A percentile compares a stretch with the other conserved stretches of the same genome.
Evolutionary conservation across 1,139 yeast genomes (phyloP).

Genomic region (Blastobotrys ciferrii): DNA sequence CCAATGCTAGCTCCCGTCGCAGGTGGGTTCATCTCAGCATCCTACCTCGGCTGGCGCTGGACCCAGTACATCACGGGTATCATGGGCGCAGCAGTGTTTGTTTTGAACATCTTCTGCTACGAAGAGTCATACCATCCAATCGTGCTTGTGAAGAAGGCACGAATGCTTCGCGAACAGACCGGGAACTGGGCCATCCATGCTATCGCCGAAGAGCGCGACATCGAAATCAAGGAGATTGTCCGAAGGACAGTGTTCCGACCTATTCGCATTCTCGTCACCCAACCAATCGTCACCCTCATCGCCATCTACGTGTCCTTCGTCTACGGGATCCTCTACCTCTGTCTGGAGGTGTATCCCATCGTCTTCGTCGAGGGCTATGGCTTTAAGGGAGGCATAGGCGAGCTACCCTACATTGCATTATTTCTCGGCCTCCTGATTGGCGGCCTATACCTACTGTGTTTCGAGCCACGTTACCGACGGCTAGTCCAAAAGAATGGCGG

Average conservation of each 20-base stretch:
- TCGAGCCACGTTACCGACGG: constrained; percentile 36
- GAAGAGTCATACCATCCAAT: constrained; percentile 47
- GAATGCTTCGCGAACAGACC: constrained; percentile 45
- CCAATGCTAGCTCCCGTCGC: constrained; percentile 67
- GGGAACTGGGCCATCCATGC: constrained; percentile 77
- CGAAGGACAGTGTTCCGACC: constrained; percentile 72
- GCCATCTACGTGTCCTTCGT: constrained; percentile 76
- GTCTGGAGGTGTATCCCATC: constrained; percentile 74
- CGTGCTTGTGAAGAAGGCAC: constrained; percentile 45
- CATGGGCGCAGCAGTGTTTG: constrained; percentile 38
- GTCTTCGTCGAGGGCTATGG: constrained; percentile 58
- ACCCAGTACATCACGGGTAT: constrained; percentile 51
- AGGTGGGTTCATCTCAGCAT: constrained; percentile 32
- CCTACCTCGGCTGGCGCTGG: constrained; percentile 54
- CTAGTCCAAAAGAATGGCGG: constrained; percentile 50
- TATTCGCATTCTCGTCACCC: constrained; percentile 57
- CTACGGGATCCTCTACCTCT: constrained; percentile 73
- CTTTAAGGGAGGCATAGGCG: constrained; percentile 61
- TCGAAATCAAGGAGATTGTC: constrained; percentile 59
- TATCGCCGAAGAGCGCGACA: constrained; percentile 67
- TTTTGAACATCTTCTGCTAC: constrained; percentile 34
- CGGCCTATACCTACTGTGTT: constrained; percentile 6
- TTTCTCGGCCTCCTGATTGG: constrained; percentile 48
- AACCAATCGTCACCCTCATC: constrained; percentile 66
- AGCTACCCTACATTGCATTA: constrained; percentile 40